Base-by-base conservation (phyloP, 1,139 yeast genomes). In the Sugiyamaella xylanicola region DNA sequence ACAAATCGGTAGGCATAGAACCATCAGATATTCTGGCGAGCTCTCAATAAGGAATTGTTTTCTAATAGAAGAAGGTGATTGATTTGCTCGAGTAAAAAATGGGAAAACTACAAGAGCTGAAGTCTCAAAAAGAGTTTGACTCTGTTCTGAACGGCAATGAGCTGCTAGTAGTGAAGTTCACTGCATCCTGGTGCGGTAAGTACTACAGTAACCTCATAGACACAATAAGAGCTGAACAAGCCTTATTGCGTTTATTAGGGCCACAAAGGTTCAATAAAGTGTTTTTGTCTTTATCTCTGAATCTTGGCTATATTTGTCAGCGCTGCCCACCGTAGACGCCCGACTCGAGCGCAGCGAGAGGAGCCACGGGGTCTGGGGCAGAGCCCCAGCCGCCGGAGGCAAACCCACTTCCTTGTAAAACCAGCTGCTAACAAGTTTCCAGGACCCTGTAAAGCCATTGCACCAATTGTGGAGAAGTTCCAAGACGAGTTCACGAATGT, bases 401-500 rank as follows among this genome's bases (percentile, higher is more conserved):
- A 2, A 3, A 2, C 5, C 16, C 32, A 35, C 22, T 21, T 4
- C 44, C 13, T 4, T 3, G n/a, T 37, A 20, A 35, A 3, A 11
- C 25, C 17, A 29, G 22, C 11, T n/a, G n/a, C 54, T 49, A 48
- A 19, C 50, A n/a, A 25, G 9, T 5, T 5, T 25, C 4, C 21
- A 58, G 61, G 96, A 63, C 97, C 97, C 57, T 91, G 97, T 78
- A 88, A 88, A 77, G 86, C 87, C 84, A 86, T 91, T 77, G 93
- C 96, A 59, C 97, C 97, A 68, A n/a, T 35, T 21, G 77, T 90
- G 66, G 95, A 89, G 68, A 86, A 87, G 74, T 72, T 83, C 42
- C 72, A 76, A 54, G 72, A 74, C 60, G 51, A 56, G 39, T 56
- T 52, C 40, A 43, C 50, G 20, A 56, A 58, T 43, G 64, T 81